Evolutionary conservation across 345 rosid genomes (phyloP).

Genomic region (Raphanus sativus): DNA sequence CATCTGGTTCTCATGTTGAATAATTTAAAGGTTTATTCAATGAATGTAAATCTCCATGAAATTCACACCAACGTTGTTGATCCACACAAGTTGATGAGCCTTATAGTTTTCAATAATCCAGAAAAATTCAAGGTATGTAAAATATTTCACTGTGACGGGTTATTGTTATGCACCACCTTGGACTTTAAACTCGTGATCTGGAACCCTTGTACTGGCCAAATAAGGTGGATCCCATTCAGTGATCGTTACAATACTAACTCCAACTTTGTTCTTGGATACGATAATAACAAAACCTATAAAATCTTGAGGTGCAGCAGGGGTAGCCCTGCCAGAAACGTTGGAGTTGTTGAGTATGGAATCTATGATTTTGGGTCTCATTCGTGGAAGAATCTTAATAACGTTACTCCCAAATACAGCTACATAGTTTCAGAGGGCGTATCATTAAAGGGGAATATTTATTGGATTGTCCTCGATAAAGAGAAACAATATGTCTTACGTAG

Average conservation of each 20-base stretch:
- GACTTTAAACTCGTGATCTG: neutral
- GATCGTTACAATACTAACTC: neutral
- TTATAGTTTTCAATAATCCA: neutral
- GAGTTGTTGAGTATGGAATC: neutral
- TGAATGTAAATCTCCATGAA: neutral
- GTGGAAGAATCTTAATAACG: neutral
- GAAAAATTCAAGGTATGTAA: neutral
- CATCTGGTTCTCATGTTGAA: neutral
- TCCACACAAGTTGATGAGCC: neutral
- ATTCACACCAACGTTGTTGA: neutral
- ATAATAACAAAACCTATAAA: neutral
- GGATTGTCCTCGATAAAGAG: neutral
- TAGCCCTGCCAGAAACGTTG: neutral
- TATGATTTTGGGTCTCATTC: neutral
- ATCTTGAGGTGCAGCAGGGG: neutral
- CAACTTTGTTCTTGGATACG: neutral
- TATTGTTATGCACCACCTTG: neutral
- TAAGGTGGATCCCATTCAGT: neutral
- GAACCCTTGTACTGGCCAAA: neutral
- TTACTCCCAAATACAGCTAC: neutral
- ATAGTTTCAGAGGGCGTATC: neutral
- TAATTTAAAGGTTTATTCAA: neutral
- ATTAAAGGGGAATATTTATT: neutral
- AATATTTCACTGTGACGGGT: neutral
- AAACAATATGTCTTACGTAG: neutral